Base-by-base conservation (phyloP, 768 basidiomycete species). In the Tylopilus sp. region DNA sequence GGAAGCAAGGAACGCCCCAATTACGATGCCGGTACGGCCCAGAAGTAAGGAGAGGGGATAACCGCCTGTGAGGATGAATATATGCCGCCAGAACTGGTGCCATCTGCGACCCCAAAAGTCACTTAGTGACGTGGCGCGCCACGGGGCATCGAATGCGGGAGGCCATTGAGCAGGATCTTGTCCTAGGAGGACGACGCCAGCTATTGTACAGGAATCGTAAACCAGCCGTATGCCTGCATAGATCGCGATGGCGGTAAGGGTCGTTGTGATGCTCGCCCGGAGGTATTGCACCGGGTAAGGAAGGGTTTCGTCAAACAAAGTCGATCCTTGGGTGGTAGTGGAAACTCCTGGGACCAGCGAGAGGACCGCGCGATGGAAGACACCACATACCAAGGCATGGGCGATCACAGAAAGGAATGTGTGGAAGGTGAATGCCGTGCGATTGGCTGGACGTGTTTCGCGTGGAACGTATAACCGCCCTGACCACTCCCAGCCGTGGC, bases 31-130 rank as follows among this genome's bases (percentile, higher is more conserved):
- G 2, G 28, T 5, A 21, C 21, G 34, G 3, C 50, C 50, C 3
- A 52, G 43, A 9, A 52, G 7, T 6, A 28, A n/a, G 12, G 43
- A 21, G 3, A 52, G 43, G 11, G 50, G 50, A 2, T 38, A 38
- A 3, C 50, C 50, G 24, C 50, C 50, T 3, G 29, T 21, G 21
- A 52, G 10, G 21, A 52, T 42, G 43, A 45, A 45, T 2, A 37
- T 5, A 1, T 45, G 43, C 17, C 50, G 50, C 2, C 16, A 11
- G n/a, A 44, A 45, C 21, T 52, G 50, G 17, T 52, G 50, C 50
- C 50, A 52, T 6, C 50, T 44, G 26, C 43, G 50, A 6, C 43
- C 43, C 50, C 50, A 52, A 38, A 52, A 52, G 21, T 52, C 50
- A 2, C 14, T 13, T 9, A 52, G 21, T 1, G 50, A 52, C 9